Evolutionary conservation across 139 green algal species (phyloP).

Genomic region (Chlorella sp.): DNA sequence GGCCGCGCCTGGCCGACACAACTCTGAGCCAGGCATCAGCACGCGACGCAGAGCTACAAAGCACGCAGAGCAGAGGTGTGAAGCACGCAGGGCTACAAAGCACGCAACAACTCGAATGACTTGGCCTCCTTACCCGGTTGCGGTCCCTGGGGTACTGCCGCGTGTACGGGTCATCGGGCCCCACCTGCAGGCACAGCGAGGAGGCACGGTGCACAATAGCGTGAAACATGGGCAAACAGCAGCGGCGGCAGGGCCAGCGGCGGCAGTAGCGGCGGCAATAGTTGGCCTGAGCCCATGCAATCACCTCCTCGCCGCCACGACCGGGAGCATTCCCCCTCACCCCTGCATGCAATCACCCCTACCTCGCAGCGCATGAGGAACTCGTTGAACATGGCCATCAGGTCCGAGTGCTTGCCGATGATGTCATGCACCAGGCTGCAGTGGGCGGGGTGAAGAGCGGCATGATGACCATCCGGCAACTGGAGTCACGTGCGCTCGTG

Average conservation of each 20-base stretch:
- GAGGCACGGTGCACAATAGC: too few relatives aligned
- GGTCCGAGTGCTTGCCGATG: conserved; percentile 84
- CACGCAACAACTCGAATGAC: background rate
- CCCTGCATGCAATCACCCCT: too few relatives aligned
- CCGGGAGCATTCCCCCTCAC: too few relatives aligned
- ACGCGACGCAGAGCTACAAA: too few relatives aligned
- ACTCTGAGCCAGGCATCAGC: too few relatives aligned
- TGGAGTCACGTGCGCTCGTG: background rate
- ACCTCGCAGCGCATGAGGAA: conserved; percentile 81
- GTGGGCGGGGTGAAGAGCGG: background rate
- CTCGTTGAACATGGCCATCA: conserved; percentile 86
- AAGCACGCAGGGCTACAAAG: background rate
- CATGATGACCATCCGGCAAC: background rate
- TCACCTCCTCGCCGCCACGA: too few relatives aligned
- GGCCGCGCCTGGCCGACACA: too few relatives aligned
- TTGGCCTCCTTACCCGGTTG: conserved; percentile 26
- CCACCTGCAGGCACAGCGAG: background rate
- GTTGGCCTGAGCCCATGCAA: too few relatives aligned
- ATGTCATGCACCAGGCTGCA: conserved; percentile 83
- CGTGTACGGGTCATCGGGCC: conserved; percentile 49
- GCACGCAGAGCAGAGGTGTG: background rate
- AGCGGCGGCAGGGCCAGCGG: too few relatives aligned
- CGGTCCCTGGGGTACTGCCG: conserved; percentile 42
- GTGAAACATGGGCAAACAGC: too few relatives aligned
- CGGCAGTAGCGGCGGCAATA: too few relatives aligned